Evolutionary conservation across 139 green algal species (phyloP), one percentile per base, ranked within the genome.

Genomic region (Auxenochlorella pyrenoidosa): DNA sequence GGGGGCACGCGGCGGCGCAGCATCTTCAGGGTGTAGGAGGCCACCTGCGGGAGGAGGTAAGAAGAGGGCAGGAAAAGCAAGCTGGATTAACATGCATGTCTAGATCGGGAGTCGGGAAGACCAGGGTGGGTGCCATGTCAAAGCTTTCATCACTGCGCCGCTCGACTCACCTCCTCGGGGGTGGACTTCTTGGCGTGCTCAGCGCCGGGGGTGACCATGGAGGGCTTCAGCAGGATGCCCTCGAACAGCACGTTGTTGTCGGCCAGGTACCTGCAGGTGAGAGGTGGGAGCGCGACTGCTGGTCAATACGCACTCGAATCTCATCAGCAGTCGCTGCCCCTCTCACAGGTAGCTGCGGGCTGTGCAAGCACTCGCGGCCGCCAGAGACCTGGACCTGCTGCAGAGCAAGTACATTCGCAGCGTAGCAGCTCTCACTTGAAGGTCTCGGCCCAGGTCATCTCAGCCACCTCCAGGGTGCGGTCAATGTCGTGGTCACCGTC

Each of bases 171-270:
- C 87, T 94, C 90, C 80, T 98, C 95, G 73, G 98, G 95, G 88
- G 88, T 90, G 86, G 92, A 88, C 47, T 90, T 89, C 90, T 93
- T 95, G 40, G 82, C 75, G 94, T 90, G 96, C 87, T 99, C 98
- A 68, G 98, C 98, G 86, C 98, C 98, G 51, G 98, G 98, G 91
- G 97, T 99, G 85, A 99, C 98, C 98, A 99, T 99, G 94, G 94
- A 96, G 79, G 98, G 98, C 96, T 99, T 99, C 75, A 99, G 95
- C 80, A 99, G 96, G 95, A 99, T 99, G 83, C 98, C 98, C 96
- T 99, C 98, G 86, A 99, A 98, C 92, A 99, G 87, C 79, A 99
- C 98, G 83, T 96, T 94, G 80, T 99, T 95, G 94, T 99, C 97
- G 34, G 96, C 97, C 85, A 99, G 90, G 95, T 97, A 98, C 54